phyloP scores from a whole-genome alignment of 2,329 filamentous ascomycete genomes.

The Fusarium armeniacum region DNA sequence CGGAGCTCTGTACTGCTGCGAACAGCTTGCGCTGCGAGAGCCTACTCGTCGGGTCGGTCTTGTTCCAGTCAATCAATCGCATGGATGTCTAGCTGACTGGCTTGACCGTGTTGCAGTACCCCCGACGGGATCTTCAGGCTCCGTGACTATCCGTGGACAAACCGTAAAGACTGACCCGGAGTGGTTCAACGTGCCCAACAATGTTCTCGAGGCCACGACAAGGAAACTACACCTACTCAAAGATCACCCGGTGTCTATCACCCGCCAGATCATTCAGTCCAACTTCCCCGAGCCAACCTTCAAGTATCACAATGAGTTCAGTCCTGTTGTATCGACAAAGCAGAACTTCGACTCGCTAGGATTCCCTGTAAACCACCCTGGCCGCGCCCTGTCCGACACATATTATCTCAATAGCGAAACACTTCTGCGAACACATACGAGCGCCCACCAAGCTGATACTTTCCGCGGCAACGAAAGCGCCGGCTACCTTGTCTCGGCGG shows the following conservation, averaged over 20 bases:
- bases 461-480: constrained; percentile 79
- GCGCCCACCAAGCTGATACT: constrained; percentile 88
- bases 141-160: constrained; percentile 72
- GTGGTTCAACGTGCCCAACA: constrained; percentile 87
- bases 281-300: constrained; percentile 82
- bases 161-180: constrained; percentile 70
- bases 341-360: constrained; percentile 99
- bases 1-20: constrained; percentile 45
- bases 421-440: constrained; percentile 92
- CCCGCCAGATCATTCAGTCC: constrained; percentile 91
- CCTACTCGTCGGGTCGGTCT: constrained; percentile 50
- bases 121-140: constrained; percentile 47
- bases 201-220: constrained; percentile 80
- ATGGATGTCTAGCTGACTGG: constrained; percentile 42
- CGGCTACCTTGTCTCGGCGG: constrained; percentile 91
- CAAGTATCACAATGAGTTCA: constrained; percentile 81
- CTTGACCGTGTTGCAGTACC: constrained; percentile 35
- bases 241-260: constrained; percentile 92
- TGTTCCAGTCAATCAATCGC: constrained; percentile 23
- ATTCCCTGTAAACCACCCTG: constrained; percentile 89
- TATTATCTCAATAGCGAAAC: constrained; percentile 93
- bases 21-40: constrained; percentile 43
- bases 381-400: constrained; percentile 88
- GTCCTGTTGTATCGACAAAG: constrained; percentile 84
- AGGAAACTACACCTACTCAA: constrained; percentile 90